A percentile compares a stretch with the other conserved stretches of the same genome.
These are phyloP conservation scores for Cryptomeria japonica DNA, from an alignment of 75 land plant genomes.

Conservation along the genomic window DNA sequence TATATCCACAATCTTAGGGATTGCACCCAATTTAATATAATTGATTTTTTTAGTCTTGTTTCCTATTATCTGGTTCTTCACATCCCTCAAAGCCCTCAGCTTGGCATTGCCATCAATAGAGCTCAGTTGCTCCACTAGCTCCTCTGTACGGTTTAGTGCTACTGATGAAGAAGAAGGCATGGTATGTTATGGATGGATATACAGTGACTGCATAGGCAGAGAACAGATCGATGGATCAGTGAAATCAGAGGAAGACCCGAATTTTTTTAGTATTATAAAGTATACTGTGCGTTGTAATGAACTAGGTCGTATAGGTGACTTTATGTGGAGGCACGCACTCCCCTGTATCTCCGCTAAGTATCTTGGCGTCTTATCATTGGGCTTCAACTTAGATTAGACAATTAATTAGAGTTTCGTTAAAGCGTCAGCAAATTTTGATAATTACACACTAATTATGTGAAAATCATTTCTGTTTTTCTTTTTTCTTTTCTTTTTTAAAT, in stretches of 20 bases:
- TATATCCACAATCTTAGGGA: constrained; percentile 69
- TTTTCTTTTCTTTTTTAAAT: too few relatives aligned
- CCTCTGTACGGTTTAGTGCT: constrained; percentile 37
- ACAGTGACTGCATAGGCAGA: not conserved
- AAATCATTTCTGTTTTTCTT: too few relatives aligned
- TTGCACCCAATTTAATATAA: constrained; percentile 82
- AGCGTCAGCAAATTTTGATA: too few relatives aligned
- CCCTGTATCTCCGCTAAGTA: not conserved
- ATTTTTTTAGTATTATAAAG: not conserved
- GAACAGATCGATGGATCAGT: not conserved
- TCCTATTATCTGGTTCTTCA: constrained; percentile 96
- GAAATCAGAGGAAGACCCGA: not conserved
- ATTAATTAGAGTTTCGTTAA: not conserved
- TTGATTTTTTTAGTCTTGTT: constrained; percentile 89
- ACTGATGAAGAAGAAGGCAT: constrained; percentile 55
- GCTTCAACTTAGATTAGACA: not conserved
- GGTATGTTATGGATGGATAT: not conserved
- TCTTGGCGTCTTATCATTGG: not conserved
- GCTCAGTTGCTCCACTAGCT: constrained; percentile 55
- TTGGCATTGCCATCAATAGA: constrained; percentile 43
- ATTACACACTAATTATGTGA: too few relatives aligned
- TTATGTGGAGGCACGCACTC: not conserved
- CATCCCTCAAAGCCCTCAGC: constrained; percentile 72
- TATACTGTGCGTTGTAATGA: not conserved
- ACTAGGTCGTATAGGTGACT: not conserved